Conservation (phyloP, 2,329 filamentous ascomycete genomes). For the Neofusicoccum laricinum region DNA sequence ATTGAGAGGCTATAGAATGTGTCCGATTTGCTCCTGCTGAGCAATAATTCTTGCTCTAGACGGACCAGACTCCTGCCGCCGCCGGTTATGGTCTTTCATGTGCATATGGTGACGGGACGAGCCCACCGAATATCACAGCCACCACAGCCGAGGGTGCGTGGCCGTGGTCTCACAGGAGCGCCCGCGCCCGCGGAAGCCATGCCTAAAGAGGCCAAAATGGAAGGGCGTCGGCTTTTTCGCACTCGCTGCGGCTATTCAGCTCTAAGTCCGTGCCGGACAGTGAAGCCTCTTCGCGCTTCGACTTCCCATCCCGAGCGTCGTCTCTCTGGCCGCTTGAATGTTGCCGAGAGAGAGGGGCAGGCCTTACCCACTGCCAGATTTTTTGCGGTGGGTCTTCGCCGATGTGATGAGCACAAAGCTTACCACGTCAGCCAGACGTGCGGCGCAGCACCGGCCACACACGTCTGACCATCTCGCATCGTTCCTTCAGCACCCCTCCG, state of each 20-base stretch:
- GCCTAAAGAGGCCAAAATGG: neutral
- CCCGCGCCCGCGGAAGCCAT: neutral
- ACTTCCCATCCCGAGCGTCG: neutral
- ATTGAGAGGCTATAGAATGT: neutral
- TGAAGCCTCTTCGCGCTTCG: neutral
- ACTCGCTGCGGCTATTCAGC: neutral
- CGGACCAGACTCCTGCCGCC: neutral
- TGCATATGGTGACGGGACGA: neutral
- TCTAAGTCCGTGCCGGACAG: neutral
- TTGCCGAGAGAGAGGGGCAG: neutral
- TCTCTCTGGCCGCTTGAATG: neutral
- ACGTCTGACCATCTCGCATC: conserved; percentile 3
- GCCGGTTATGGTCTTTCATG: neutral
- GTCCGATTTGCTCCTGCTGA: neutral
- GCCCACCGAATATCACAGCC: neutral
- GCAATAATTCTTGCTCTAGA: neutral
- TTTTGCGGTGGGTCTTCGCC: neutral
- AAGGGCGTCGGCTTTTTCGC: neutral
- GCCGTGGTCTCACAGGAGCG: neutral
- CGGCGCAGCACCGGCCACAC: conserved; percentile 5
- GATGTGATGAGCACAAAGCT: neutral
- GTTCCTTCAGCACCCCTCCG: neutral
- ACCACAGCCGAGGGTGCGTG: neutral
- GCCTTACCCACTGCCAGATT: neutral
- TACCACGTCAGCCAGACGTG: conserved; percentile 10